Percentiles rank a stretch among this genome's conserved stretches.
These are phyloP conservation scores for Acer saccharum DNA, from an alignment of 345 rosid species.

Conservation along the genomic window DNA sequence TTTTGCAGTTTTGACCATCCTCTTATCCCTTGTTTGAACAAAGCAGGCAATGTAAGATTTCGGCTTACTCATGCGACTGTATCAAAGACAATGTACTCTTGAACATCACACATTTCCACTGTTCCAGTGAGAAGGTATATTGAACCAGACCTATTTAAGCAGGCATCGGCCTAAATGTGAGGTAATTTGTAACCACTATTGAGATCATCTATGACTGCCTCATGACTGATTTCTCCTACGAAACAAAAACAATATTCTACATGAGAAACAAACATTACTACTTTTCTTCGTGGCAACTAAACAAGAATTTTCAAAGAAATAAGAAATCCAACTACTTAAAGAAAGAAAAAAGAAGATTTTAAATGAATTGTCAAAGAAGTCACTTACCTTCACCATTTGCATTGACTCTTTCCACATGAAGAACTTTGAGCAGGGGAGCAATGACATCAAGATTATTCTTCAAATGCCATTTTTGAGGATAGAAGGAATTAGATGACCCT, in stretches of 20 bases:
- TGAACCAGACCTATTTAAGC: not conserved
- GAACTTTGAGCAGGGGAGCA: slow-evolving; percentile 31
- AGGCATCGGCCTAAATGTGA: not conserved
- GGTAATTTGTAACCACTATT: not conserved
- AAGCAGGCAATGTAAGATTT: slow-evolving; percentile 4
- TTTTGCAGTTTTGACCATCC: slow-evolving; percentile 17
- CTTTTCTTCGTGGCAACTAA: slow-evolving; percentile 4
- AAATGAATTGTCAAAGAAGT: not conserved
- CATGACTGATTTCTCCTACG: slow-evolving; percentile 11
- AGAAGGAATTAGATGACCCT: slow-evolving; percentile 33
- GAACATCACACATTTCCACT: slow-evolving; percentile 4
- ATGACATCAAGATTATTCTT: slow-evolving; percentile 45
- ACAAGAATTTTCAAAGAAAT: not conserved
- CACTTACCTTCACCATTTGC: slow-evolving; percentile 22
- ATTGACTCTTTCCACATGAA: slow-evolving; percentile 13
- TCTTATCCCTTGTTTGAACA: slow-evolving; percentile 12
- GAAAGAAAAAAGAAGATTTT: not conserved
- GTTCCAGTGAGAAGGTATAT: not conserved
- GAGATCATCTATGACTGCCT: not conserved
- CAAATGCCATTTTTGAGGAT: slow-evolving; percentile 48
- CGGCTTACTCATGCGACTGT: slow-evolving; percentile 7
- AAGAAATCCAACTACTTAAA: not conserved
- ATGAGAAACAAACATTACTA: not conserved
- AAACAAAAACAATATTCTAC: not conserved
- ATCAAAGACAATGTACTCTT: slow-evolving; percentile 15